Conservation (phyloP, 352 stramenopile species). For the Globisporangium polare region DNA sequence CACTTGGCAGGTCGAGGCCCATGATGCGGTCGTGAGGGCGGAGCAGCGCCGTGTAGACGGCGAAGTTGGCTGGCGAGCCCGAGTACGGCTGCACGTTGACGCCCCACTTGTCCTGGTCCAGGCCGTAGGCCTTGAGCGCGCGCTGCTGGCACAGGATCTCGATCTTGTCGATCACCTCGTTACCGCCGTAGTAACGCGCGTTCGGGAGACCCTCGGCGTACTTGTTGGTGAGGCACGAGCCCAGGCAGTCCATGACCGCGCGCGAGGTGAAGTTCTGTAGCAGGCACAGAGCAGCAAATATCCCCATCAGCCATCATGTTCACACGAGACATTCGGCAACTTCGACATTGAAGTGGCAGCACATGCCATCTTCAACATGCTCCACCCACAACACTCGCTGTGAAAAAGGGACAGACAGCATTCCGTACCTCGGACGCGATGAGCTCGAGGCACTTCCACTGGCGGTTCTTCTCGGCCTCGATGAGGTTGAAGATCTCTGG, state of each 20-base stretch:
- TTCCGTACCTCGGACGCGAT: conserved; percentile 93
- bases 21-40: conserved; percentile 99
- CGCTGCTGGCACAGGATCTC: conserved; percentile 94
- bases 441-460: conserved; percentile 97
- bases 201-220: conserved; percentile 97
- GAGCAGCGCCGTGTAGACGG: conserved; percentile 97
- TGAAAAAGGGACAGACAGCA: not conserved
- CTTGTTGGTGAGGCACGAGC: conserved; percentile 99
- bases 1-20: conserved; percentile 97
- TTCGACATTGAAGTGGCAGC: conserved; percentile 13
- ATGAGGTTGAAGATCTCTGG: conserved; percentile 98
- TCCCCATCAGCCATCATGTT: conserved; percentile 6
- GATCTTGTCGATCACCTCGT: conserved; percentile 97
- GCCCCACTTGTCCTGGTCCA: conserved; percentile 94
- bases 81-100: conserved; percentile 99
- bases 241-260: conserved; percentile 98
- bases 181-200: conserved; percentile 97
- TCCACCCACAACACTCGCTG: not conserved
- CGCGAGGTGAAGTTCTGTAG: conserved; percentile 97
- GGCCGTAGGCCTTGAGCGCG: conserved; percentile 92
- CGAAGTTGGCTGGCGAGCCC: conserved; percentile 98
- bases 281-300: not conserved
- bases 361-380: conserved; percentile 3
- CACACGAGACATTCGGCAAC: not conserved
- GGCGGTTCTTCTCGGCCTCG: conserved; percentile 97